phyloP scores from a whole-genome alignment of 345 rosid genomes.

The Bruguiera sexangula region DNA sequence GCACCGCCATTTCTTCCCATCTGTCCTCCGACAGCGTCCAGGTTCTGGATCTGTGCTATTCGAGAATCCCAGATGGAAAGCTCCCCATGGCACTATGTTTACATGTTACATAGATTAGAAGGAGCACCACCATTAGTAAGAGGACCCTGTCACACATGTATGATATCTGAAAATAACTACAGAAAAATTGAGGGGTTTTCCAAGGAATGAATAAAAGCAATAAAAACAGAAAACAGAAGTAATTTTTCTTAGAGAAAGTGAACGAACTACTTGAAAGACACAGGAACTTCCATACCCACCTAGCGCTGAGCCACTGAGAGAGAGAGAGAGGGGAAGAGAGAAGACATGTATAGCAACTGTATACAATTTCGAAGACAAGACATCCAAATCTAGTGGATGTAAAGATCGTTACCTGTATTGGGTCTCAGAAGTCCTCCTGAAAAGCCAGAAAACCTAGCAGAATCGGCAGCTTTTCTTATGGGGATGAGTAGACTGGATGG shows the following conservation, averaged over 20 bases:
- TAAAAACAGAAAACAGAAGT: too few species aligned
- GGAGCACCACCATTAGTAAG: background rate
- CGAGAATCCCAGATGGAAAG: constrained; percentile 79
- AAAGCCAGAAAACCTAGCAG: constrained; percentile 44
- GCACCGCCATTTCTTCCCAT: constrained; percentile 99
- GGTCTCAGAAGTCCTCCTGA: constrained; percentile 42
- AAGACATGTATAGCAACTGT: background rate
- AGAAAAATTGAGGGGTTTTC: background rate
- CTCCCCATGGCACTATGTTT: constrained; percentile 64
- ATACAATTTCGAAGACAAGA: background rate
- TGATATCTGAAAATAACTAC: background rate
- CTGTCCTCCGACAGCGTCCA: constrained; percentile 93
- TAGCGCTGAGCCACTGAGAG: too few species aligned
- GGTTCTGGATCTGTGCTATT: constrained; percentile 88
- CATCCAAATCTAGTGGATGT: too few species aligned
- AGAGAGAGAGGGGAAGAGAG: too few species aligned
- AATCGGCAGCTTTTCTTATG: constrained; percentile 66
- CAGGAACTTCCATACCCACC: too few species aligned
- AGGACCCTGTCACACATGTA: background rate
- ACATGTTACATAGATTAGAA: background rate
- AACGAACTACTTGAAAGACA: too few species aligned
- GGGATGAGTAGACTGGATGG: constrained; percentile 75
- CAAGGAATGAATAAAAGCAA: background rate
- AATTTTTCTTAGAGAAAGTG: too few species aligned
- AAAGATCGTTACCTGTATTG: constrained; percentile 49